Conservation (phyloP, 1,139 yeast species). For the Meyerozyma sp. region DNA sequence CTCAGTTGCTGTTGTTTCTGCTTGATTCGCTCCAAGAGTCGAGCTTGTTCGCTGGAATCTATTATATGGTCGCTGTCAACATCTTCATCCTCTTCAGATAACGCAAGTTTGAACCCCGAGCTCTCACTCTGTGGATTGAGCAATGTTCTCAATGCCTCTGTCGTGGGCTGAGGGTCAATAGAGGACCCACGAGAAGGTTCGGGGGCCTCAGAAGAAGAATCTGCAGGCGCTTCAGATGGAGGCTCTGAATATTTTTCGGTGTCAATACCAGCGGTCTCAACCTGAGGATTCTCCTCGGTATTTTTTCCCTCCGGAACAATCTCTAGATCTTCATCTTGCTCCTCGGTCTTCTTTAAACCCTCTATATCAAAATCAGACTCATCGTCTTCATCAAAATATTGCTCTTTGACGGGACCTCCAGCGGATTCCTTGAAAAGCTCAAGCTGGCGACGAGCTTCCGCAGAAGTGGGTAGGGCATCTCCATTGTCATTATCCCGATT, state of each 20-base stretch:
- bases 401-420: slow-evolving; percentile 25
- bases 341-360: slow-evolving; percentile 13
- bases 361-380: slow-evolving; percentile 33
- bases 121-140: slow-evolving; percentile 44
- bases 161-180: slow-evolving; percentile 14
- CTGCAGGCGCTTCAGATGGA: neutral
- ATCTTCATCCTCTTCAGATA: slow-evolving; percentile 33
- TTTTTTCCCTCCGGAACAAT: neutral
- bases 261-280: too few relatives aligned
- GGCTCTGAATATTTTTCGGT: neutral
- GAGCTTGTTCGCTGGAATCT: slow-evolving; percentile 18
- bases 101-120: slow-evolving; percentile 26
- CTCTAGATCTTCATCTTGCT: neutral
- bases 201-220: neutral
- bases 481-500: slow-evolving; percentile 16
- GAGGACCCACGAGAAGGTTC: neutral
- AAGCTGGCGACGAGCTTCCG: slow-evolving; percentile 8
- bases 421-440: slow-evolving; percentile 14
- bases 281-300: neutral
- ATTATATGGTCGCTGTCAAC: slow-evolving; percentile 20
- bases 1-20: slow-evolving; percentile 22
- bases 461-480: slow-evolving; percentile 5
- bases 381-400: slow-evolving; percentile 41
- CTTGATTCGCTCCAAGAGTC: slow-evolving; percentile 27
- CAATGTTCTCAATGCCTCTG: slow-evolving; percentile 59